phyloP scores from a whole-genome alignment of 2,329 filamentous ascomycete species.

The Colletotrichum eleusines region DNA sequence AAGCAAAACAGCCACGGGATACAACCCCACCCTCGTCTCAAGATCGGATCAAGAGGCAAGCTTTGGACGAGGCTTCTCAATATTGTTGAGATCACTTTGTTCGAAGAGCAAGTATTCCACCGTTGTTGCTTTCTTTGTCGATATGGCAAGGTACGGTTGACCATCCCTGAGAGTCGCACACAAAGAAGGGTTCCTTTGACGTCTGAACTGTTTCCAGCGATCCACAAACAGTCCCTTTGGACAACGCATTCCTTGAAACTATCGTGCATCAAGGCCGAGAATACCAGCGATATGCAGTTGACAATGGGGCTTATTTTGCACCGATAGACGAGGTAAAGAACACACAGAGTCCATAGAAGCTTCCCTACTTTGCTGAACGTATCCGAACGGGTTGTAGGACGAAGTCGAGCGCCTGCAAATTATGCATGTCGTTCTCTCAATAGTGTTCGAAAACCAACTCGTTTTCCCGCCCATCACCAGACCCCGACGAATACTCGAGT shows the following conservation, averaged over 20 bases:
- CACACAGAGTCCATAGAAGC: constrained; percentile 8
- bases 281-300: constrained; percentile 76
- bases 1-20: constrained; percentile 11
- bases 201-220: constrained; percentile 55
- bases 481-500: constrained; percentile 74
- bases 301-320: constrained; percentile 73
- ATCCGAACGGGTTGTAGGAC: constrained; percentile 60
- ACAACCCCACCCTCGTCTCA: constrained; percentile 13
- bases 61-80: neutral
- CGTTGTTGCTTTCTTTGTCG: constrained; percentile 1
- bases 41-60: neutral
- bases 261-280: constrained; percentile 71
- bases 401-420: constrained; percentile 75
- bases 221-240: constrained; percentile 64
- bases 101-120: neutral
- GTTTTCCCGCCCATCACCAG: constrained; percentile 76
- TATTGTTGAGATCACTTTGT: neutral
- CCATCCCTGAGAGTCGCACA: neutral
- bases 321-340: constrained; percentile 77
- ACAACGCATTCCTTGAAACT: constrained; percentile 69
- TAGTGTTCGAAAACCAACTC: constrained; percentile 74
- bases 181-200: constrained; percentile 10
- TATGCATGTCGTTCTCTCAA: constrained; percentile 72
- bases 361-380: constrained; percentile 2
- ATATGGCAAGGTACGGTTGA: constrained; percentile 40